Percentiles rank a stretch among this genome's conserved stretches.
Evolutionary conservation across 805 yeast genomes (phyloP).

Genomic region (Myxozyma geophila): DNA sequence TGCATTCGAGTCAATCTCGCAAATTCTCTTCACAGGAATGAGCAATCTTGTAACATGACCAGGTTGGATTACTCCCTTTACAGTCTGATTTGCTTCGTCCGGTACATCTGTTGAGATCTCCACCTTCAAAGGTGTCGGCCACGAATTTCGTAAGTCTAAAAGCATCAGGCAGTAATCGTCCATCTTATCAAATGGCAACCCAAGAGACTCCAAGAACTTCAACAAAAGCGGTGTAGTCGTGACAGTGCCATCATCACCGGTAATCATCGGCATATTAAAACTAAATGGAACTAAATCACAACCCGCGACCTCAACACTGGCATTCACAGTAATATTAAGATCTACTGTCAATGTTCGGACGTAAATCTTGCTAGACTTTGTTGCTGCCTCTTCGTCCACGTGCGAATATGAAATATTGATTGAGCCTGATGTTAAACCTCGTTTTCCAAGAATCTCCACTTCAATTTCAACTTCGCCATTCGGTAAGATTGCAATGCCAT

Average conservation of each 20-base stretch:
- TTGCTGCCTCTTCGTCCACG: constrained; percentile 34
- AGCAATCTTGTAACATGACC: constrained; percentile 62
- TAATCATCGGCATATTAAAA: constrained; percentile 26
- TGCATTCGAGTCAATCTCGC: constrained; percentile 17
- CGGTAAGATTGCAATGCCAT: constrained; percentile 43
- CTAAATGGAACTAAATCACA: constrained; percentile 65
- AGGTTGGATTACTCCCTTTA: constrained; percentile 47
- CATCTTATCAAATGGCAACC: constrained; percentile 43
- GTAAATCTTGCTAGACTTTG: constrained; percentile 43
- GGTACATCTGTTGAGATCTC: constrained; percentile 30
- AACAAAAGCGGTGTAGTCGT: constrained; percentile 21
- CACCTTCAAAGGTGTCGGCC: constrained; percentile 59
- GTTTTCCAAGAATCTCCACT: constrained; percentile 68
- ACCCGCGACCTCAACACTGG: constrained; percentile 74
- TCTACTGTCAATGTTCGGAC: constrained; percentile 70
- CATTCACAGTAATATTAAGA: constrained; percentile 67
- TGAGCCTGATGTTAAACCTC: constrained; percentile 70
- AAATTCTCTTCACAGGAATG: constrained; percentile 65
- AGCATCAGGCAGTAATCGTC: constrained; percentile 66
- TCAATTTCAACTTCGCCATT: constrained; percentile 53
- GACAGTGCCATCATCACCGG: not conserved
- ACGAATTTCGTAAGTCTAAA: constrained; percentile 79
- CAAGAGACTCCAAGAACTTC: constrained; percentile 26
- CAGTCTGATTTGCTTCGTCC: not conserved
- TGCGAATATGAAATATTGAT: constrained; percentile 68